phyloP scores from a whole-genome alignment of 805 yeast genomes.

The Candida quercuum region DNA sequence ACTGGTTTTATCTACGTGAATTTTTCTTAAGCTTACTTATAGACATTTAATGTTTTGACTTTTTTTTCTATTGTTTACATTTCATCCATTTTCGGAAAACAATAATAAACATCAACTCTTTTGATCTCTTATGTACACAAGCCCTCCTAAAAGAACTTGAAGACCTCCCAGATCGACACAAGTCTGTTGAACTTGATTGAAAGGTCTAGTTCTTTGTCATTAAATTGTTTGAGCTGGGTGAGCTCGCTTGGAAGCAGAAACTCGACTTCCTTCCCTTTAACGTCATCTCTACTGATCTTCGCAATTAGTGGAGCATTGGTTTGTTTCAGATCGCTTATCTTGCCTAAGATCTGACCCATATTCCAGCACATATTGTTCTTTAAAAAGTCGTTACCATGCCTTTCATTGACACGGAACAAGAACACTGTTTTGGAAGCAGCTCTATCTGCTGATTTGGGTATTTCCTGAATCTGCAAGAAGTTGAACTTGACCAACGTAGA shows the following conservation, averaged over 20 bases:
- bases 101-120: background rate
- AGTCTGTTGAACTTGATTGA: conserved; percentile 52
- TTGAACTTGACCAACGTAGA: conserved; percentile 63
- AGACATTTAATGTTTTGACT: conserved; percentile 19
- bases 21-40: too few species aligned
- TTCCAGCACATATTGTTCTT: conserved; percentile 43
- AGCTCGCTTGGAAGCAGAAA: conserved; percentile 71
- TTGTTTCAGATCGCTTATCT: conserved; percentile 48
- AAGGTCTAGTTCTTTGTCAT: conserved; percentile 48
- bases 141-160: conserved; percentile 27
- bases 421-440: conserved; percentile 86
- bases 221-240: conserved; percentile 59
- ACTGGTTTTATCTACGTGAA: too few species aligned
- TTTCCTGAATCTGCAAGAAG: conserved; percentile 83
- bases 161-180: conserved; percentile 51
- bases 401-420: conserved; percentile 67
- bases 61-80: conserved; percentile 6
- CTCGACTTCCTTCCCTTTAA: conserved; percentile 73
- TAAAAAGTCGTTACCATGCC: conserved; percentile 41
- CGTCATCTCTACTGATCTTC: conserved; percentile 87
- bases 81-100: conserved; percentile 4
- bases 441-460: conserved; percentile 87
- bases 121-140: background rate
- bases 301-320: conserved; percentile 64
- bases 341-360: conserved; percentile 41